Evolutionary conservation across 768 basidiomycete species (phyloP), one percentile per base, ranked within the genome.

Genomic region (Termitomyces sp.): DNA sequence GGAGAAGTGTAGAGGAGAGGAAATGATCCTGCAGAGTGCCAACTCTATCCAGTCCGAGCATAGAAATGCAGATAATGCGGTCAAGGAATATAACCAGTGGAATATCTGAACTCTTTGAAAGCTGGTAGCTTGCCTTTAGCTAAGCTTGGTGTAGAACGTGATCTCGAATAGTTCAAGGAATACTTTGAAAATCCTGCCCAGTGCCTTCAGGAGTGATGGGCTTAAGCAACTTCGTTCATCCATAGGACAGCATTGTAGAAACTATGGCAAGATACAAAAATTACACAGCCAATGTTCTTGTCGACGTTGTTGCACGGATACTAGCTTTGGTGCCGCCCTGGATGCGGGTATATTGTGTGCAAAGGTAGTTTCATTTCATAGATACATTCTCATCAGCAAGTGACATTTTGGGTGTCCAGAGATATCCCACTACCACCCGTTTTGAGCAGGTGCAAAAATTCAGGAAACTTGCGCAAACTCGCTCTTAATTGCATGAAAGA

Each of bases 131-230:
- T n/a, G n/a, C n/a, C n/a, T n/a, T n/a, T n/a, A n/a, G n/a, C n/a
- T n/a, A n/a, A n/a, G n/a, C n/a, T 98, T 54, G 97, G 97, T 32
- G 81, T 96, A 56, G 97, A 98, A 74, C 85, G 97, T 53, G 97
- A 99, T 70, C 82, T 99, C 44, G 94, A 94, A 65, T 96, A 98
- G 66, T 99, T 99, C 81, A 95, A 97, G 68, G 97, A 98, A 68
- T 99, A 94, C 70, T 99, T 99, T 63, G 97, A 99, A 74, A 98
- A 97, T 66, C 97, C 97, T 11, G 91, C n/a, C n/a, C n/a, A n/a
- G n/a, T n/a, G n/a, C 91, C 0, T 99, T 98, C 75, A 78, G 97
- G 58, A 94, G 93, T 48, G 97, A 99, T 65, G 97, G 97, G 1
- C 78, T 99, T 52, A 99, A 99, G 73, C 97, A 29, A 99, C 97